Base-by-base conservation (phyloP, 805 yeast species). In the Wickerhamomyces subpelliculosus region DNA sequence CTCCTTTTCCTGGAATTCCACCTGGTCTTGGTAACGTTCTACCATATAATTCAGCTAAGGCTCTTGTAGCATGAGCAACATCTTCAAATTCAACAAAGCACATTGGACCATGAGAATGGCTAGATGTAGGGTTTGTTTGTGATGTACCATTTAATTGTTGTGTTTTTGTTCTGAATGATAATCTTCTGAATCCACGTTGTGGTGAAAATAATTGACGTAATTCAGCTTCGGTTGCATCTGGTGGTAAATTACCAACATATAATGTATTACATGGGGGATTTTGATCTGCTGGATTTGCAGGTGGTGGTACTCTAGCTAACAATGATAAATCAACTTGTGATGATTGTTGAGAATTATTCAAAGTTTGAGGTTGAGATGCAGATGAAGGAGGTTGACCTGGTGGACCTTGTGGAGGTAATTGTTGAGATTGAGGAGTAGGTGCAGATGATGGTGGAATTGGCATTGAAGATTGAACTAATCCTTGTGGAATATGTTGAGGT, bases 81-180 rank as follows among this genome's bases (percentile, higher is more conserved):
- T 90, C 97, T 51, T 93, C 98, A 65, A 93, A 93, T 67, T 93
- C 98, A 38, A 93, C 98, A 70, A 93, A 93, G 62, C 98, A 93
- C 97, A 93, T 93, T 39, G 98, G 98, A 5, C 98, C 97, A 64
- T 84, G 94, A 47, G 75, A 73, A 31, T 69, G 67, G 34, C 58
- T 55, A 11, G 53, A 43, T 16, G 49, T 20, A 10, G 37, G 23
- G 2, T 49, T 25, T 8, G 31, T 2, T 12, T 23, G 34, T 14
- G 29, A 13, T 4, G 19, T 36, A n/a, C 67, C 66, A 48, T 70
- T 73, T 35, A 58, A 49, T 19, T 54, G 53, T 36, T 60, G 63
- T 22, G 55, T 61, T 61, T 88, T 87, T 14, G 94, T 89, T 51
- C 96, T 74, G 68, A 93, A 93, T 16, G 95, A 84, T 37, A 93